Base-by-base conservation (phyloP, 805 yeast genomes). In the Danielozyma ontarioensis region DNA sequence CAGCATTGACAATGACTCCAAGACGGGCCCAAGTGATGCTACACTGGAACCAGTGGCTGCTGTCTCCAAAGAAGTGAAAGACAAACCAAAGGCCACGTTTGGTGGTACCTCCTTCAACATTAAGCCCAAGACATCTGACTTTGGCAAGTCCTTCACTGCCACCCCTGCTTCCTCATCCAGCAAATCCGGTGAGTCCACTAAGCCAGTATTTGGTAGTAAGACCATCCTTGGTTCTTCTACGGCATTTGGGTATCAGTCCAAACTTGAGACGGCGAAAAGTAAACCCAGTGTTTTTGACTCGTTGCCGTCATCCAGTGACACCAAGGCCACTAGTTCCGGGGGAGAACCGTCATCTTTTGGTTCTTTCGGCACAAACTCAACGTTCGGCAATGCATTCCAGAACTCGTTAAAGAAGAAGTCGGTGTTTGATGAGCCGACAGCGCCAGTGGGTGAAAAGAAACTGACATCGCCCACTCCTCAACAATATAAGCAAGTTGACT, bases 401-500 rank as follows among this genome's bases (percentile, higher is more conserved):
- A 55, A 58, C 8, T 70, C 81, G 1, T 41, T 72, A 24, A 59
- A 55, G 24, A 74, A 72, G 46, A 70, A 76, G 51, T 75, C 85
- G 4, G 72, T 81, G 32, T 74, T 81, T 44, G 83, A 79, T 33
- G 59, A 59, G 25, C 54, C 53, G 14, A 37, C 32, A 12, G 19
- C 34, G 4, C 29, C 32, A 23, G 35, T 27, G 4, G 55, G 40
- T 62, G 13, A 53, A 46, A 56, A 31, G 46, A 46, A 14, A 38
- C 36, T 18, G 17, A 10, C 28, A 12, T n/a, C 33, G 1, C 33
- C 45, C 11, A 27, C 52, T 15, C 50, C 59, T 10, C 67, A 51
- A 39, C 69, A 48, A 53, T 76, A 70, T 49, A 70, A 70, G 47
- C 76, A 71, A 41, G 79, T 84, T 5, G 83, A 79, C 36, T 60